Conservation (phyloP, 1,284 basidiomycete genomes). For the Taiwanofungus camphoratus region DNA sequence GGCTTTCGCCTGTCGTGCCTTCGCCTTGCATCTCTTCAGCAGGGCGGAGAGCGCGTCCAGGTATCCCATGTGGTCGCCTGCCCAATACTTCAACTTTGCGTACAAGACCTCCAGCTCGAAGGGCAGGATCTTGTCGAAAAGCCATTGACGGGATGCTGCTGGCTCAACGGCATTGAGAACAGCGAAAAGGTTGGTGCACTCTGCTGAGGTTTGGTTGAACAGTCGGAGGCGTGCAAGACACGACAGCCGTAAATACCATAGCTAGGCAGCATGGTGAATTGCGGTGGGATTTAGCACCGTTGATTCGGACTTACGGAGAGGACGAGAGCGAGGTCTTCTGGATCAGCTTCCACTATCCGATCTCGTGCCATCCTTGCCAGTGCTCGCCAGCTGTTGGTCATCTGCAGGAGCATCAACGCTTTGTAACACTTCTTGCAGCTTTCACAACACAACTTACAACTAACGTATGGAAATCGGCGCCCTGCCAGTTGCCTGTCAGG, state of each 20-base stretch:
- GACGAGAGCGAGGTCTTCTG: conserved; percentile 57
- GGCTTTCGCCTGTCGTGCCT: conserved; percentile 37
- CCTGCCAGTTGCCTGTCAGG: conserved; percentile 64
- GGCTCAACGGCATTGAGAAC: conserved; percentile 58
- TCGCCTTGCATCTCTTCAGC: conserved; percentile 69
- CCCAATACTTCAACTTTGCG: conserved; percentile 67
- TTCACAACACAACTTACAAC: conserved; percentile 47
- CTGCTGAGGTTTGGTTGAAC: conserved; percentile 75
- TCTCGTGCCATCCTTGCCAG: conserved; percentile 75
- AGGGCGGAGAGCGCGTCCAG: conserved; percentile 74
- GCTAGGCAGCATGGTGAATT: conserved; percentile 32
- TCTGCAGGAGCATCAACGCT: conserved; percentile 39
- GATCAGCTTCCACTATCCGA: conserved; percentile 59
- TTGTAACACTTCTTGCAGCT: conserved; percentile 2
- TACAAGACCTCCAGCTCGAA: conserved; percentile 78
- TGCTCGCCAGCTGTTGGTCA: conserved; percentile 80
- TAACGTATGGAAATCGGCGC: conserved; percentile 64
- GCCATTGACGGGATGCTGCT: conserved; percentile 38
- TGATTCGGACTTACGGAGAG: conserved; percentile 48
- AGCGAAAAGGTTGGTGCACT: conserved; percentile 75
- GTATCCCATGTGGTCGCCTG: conserved; percentile 69
- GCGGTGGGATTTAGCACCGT: neutral
- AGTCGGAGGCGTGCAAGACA: conserved; percentile 72
- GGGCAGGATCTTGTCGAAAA: conserved; percentile 59
- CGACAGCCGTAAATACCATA: conserved; percentile 78